These are phyloP conservation scores for Cyclotella kingstonii DNA, from an alignment of 108 stramenopile species.

Conservation along the genomic window DNA sequence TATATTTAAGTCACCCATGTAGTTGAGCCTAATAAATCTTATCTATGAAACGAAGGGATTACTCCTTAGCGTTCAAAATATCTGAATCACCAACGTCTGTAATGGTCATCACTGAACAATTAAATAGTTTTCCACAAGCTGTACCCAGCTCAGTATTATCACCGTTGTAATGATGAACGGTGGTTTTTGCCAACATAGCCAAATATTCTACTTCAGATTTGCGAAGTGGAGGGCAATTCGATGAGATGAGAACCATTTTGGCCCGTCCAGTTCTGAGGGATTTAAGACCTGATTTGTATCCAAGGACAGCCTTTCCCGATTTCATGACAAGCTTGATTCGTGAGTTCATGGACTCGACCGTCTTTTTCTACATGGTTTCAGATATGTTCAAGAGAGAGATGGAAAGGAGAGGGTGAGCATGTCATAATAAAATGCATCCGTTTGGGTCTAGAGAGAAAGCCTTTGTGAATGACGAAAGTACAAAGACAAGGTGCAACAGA, in stretches of 20 bases:
- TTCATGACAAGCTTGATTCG: conserved; percentile 99
- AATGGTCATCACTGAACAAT: conserved; percentile 90
- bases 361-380: conserved; percentile 64
- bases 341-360: conserved; percentile 96
- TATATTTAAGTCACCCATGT: no score
- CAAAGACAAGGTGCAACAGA: no score
- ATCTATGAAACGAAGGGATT: conserved; percentile 20
- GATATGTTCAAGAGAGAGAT: conserved; percentile 5
- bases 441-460: no score
- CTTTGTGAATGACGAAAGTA: no score
- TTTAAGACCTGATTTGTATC: conserved; percentile 96
- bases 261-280: conserved; percentile 89
- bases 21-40: no score
- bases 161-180: conserved; percentile 96
- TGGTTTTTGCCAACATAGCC: conserved; percentile 97
- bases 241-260: conserved; percentile 95
- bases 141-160: conserved; percentile 97
- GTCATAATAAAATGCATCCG: neutral
- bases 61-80: conserved; percentile 74
- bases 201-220: conserved; percentile 99
- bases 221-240: conserved; percentile 96
- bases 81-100: conserved; percentile 94
- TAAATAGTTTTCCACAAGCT: conserved; percentile 97
- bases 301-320: conserved; percentile 95
- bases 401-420: neutral